phyloP scores from a whole-genome alignment of 202 grass and related monocot genomes.

The Tripidium arundinaceum region DNA sequence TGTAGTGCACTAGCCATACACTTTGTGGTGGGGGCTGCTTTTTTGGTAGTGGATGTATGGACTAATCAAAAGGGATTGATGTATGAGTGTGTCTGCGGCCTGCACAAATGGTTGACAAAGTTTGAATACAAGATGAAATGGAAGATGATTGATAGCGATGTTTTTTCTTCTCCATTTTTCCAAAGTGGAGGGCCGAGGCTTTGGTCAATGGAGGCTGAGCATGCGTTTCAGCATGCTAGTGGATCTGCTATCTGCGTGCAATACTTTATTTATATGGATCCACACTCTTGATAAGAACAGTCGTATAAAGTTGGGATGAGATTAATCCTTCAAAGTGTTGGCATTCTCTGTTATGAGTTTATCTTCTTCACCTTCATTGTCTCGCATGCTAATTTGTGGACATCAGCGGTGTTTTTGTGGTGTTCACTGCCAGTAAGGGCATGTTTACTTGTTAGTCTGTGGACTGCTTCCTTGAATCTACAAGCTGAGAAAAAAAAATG shows the following conservation, averaged over 20 bases:
- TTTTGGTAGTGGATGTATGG: conserved; percentile 70
- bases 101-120: conserved; percentile 73
- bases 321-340: conserved; percentile 9
- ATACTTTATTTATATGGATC: conserved; percentile 27
- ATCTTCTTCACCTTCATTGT: conserved; percentile 1
- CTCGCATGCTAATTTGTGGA: conserved; percentile 19
- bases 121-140: conserved; percentile 53
- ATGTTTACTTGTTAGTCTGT: conserved; percentile 5
- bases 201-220: conserved; percentile 55
- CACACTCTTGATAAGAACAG: conserved; percentile 46
- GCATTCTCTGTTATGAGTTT: conserved; percentile 24
- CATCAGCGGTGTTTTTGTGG: conserved; percentile 18
- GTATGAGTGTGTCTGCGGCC: conserved; percentile 49
- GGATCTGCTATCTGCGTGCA: conserved; percentile 46
- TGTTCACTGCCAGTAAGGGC: conserved; percentile 7
- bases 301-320: conserved; percentile 27
- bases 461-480: neutral
- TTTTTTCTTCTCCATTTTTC: conserved; percentile 41
- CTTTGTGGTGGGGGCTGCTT: conserved; percentile 81
- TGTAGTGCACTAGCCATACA: conserved; percentile 85
- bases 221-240: conserved; percentile 57
- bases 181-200: conserved; percentile 36
- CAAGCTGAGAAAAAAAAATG: neutral
- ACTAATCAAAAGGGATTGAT: conserved; percentile 76
- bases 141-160: conserved; percentile 66